Evolutionary conservation across 768 basidiomycete genomes (phyloP), one percentile per base, ranked within the genome.

Genomic region (Phallus indusiatus): DNA sequence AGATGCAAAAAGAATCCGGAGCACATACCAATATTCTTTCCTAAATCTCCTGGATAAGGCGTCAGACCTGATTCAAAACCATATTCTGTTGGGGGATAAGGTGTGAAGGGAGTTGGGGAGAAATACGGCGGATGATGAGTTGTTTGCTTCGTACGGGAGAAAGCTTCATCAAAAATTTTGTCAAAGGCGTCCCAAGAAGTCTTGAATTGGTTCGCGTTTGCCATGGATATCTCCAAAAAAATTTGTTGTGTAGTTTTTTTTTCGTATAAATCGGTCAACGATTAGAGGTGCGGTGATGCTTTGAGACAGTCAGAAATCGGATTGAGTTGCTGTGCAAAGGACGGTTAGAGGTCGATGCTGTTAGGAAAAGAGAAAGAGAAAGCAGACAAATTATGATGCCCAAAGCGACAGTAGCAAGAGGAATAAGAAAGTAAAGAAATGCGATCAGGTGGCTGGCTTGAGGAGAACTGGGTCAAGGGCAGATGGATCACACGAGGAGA

Each of bases 161-260:
- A 51, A 14, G 57, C 57, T 33, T 59, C 57, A 17, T 59, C 57
- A 34, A 59, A 59, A 6, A 59, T 18, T 20, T 51, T 48, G 35
- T 59, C 57, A 34, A 59, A 59, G n/a, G 57, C 57, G n/a, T 59
- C 57, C 57, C 57, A 59, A 14, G 55, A 42, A n/a, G 42, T 4
- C n/a, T 42, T 42, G 42, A n/a, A 5, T 42, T 42, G 42, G 42
- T 42, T 42, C n/a, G 42, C n/a, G 12, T 12, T n/a, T 42, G 42
- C 42, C 42, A 42, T 42, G 42, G n/a, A 14, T 14, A 12, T 42
- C n/a, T 42, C 4, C 12, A 3, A 10, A 42, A 42, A 42, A 10
- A 11, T 8, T 42, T 42, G 42, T 4, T 42, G 4, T 11, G n/a
- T 14, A 11, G 36, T 8, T 37, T 8, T 42, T 42, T 42, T 42